Percentiles rank a stretch among this genome's conserved stretches.
These are phyloP conservation scores for Kandelia obovata DNA, from an alignment of 345 rosid species.

Conservation along the genomic window DNA sequence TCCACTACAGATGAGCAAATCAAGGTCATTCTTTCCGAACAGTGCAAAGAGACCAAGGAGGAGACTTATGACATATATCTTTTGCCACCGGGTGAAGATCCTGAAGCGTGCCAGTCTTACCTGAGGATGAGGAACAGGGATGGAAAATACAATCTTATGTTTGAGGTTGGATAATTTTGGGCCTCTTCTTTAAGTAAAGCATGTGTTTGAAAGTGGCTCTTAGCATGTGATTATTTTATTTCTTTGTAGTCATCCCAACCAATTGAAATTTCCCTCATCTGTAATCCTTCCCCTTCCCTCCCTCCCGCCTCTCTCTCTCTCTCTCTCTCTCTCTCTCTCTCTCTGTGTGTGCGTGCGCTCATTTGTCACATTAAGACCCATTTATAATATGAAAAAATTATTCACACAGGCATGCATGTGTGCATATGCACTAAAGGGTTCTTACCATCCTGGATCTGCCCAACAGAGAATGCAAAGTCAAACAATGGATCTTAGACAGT, in stretches of 20 bases:
- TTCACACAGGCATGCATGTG: no score
- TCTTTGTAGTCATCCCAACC: neutral
- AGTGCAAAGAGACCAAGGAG: conserved; percentile 61
- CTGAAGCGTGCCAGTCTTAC: conserved; percentile 98
- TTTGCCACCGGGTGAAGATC: conserved; percentile 99
- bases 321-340: no score
- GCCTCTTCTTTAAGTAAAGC: conserved; percentile 9
- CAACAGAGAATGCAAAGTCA: no score
- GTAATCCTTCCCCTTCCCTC: no score
- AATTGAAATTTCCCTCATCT: neutral
- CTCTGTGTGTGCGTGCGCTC: no score
- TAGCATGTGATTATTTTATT: neutral
- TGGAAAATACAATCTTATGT: conserved; percentile 98
- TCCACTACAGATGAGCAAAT: conserved; percentile 66
- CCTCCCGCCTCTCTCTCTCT: no score
- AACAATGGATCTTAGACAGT: no score
- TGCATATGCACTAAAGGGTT: no score
- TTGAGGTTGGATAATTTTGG: conserved; percentile 62
- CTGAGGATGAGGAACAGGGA: conserved; percentile 98
- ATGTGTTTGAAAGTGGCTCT: neutral
- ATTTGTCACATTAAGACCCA: no score
- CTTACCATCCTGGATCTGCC: no score
- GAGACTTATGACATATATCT: conserved; percentile 99
- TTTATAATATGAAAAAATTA: no score
- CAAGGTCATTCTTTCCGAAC: conserved; percentile 62